Conservation (phyloP, 345 rosid species). For the Heritiera fomes region DNA sequence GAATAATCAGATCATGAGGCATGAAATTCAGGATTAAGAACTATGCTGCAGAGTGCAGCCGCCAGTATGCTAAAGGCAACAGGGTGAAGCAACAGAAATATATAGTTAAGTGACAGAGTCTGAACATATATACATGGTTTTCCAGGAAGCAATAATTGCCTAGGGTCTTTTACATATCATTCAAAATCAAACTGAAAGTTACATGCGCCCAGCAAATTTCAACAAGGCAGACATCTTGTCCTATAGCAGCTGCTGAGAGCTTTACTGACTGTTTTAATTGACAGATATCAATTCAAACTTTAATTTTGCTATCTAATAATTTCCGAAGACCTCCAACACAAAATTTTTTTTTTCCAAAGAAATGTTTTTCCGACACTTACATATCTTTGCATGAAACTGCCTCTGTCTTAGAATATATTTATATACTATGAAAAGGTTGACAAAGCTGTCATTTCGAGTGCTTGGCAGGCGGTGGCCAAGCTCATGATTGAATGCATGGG, state of each 20-base stretch:
- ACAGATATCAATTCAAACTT: neutral
- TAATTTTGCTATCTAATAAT: neutral
- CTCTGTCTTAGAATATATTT: neutral
- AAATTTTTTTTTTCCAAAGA: conserved; percentile 10
- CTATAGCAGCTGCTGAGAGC: neutral
- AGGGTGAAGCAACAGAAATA: no score
- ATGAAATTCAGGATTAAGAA: neutral
- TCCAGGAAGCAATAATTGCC: neutral
- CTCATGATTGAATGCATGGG: conserved; percentile 4
- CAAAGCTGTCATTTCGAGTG: neutral
- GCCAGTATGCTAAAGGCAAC: no score
- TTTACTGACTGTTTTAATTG: neutral
- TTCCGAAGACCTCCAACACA: neutral
- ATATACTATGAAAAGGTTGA: neutral
- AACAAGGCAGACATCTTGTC: neutral
- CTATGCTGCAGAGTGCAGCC: neutral
- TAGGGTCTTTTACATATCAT: neutral
- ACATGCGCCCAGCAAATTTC: neutral
- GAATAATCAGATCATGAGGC: neutral
- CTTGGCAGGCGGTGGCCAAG: neutral
- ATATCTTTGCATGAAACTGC: neutral
- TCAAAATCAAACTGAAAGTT: conserved; percentile 9
- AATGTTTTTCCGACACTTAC: conserved; percentile 8
- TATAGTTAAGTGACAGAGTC: neutral
- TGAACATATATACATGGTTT: neutral